These are phyloP conservation scores for Cercospora sp. DNA, from an alignment of 2,329 filamentous ascomycete species.

Conservation along the genomic window DNA sequence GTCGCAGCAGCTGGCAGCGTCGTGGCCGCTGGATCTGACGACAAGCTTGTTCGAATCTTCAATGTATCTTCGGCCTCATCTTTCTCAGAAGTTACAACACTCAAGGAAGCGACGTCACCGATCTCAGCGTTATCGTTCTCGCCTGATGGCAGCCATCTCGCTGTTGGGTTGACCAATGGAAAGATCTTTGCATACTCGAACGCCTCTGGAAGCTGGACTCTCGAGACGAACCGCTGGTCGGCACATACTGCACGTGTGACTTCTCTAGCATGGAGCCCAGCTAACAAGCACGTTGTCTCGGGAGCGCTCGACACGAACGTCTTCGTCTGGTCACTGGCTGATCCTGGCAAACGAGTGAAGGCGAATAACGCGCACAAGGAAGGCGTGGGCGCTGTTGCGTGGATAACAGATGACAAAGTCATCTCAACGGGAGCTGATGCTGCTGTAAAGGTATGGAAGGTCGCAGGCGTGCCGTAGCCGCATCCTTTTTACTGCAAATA, in stretches of 20 bases:
- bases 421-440: constrained; percentile 84
- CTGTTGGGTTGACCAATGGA: constrained; percentile 78
- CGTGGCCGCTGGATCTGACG: constrained; percentile 75
- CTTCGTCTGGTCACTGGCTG: constrained; percentile 82
- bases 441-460: constrained; percentile 83
- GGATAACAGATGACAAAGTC: constrained; percentile 68
- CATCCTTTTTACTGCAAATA: background rate
- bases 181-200: constrained; percentile 80
- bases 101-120: constrained; percentile 68
- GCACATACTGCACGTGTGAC: constrained; percentile 70
- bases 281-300: constrained; percentile 75
- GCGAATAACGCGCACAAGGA: constrained; percentile 91
- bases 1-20: constrained; percentile 67
- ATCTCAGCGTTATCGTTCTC: constrained; percentile 86
- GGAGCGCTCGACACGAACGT: constrained; percentile 89
- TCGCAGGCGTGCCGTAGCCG: constrained; percentile 47
- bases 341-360: constrained; percentile 82
- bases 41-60: constrained; percentile 76
- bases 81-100: constrained; percentile 53
- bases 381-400: constrained; percentile 83
- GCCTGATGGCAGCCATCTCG: constrained; percentile 71
- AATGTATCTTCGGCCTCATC: constrained; percentile 56
- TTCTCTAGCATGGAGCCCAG: constrained; percentile 72
- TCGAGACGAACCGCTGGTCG: constrained; percentile 79
- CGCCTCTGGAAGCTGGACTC: constrained; percentile 52